A percentile compares a stretch with the other conserved stretches of the same genome.
Conservation (phyloP, 164 flowering plant genomes). For the Buxus sempervirens region DNA sequence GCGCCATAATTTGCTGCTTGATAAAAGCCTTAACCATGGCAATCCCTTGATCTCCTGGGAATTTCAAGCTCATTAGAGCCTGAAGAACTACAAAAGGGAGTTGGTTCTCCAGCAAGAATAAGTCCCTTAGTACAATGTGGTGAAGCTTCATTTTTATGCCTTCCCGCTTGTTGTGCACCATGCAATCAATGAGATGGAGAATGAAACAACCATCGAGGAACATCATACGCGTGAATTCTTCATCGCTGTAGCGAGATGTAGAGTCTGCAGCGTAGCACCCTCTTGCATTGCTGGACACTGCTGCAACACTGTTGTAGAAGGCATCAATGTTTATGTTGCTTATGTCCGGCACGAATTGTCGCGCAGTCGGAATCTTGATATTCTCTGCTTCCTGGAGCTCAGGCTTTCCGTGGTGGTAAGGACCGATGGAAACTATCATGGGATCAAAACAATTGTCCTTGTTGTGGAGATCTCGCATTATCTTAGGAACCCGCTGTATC, state of each 20-base stretch:
- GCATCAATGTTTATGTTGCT: background rate
- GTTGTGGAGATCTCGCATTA: background rate
- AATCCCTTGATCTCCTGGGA: background rate
- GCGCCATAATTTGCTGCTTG: background rate
- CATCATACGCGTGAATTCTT: constrained; percentile 15
- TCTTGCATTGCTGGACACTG: background rate
- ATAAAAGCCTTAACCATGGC: background rate
- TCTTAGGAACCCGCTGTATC: constrained; percentile 7
- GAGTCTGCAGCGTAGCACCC: background rate
- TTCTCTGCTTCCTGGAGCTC: constrained; percentile 2
- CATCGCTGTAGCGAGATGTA: background rate
- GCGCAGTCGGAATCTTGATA: constrained; percentile 5
- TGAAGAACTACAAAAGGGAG: constrained; percentile 4
- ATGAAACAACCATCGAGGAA: constrained; percentile 24
- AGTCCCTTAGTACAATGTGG: constrained; percentile 1
- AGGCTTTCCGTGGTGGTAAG: constrained; percentile 15
- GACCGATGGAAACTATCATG: constrained; percentile 16
- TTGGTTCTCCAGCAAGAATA: constrained; percentile 17
- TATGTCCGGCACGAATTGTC: background rate
- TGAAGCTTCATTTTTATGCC: background rate
- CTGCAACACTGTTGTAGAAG: background rate
- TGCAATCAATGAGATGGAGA: constrained; percentile 5
- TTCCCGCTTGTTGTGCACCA: background rate
- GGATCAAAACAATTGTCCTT: constrained; percentile 12
- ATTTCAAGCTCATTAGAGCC: background rate